Evolutionary conservation across 2,329 filamentous ascomycete species (phyloP).

Genomic region (Rhytidhysteron rufulum): DNA sequence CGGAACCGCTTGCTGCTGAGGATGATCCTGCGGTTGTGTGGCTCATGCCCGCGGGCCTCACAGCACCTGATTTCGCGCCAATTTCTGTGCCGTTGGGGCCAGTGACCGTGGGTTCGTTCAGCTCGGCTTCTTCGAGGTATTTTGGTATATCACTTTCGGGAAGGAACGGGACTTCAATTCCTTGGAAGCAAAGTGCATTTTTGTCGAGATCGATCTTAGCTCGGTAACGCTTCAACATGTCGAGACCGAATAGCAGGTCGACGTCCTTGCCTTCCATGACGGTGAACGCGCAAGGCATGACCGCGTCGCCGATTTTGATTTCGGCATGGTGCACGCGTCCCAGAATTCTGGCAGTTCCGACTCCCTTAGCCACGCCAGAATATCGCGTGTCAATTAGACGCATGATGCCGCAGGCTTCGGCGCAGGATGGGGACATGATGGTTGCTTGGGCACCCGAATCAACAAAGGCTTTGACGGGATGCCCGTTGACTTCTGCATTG

Average conservation of each 20-base stretch:
- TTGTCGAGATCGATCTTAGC: slow-evolving; percentile 84
- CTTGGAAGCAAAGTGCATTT: slow-evolving; percentile 83
- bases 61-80: slow-evolving; percentile 75
- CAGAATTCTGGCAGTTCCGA: slow-evolving; percentile 90
- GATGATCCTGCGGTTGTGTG: slow-evolving; percentile 45
- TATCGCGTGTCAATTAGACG: slow-evolving; percentile 90
- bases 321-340: slow-evolving; percentile 93
- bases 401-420: slow-evolving; percentile 92
- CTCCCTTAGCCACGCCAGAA: slow-evolving; percentile 85
- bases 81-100: slow-evolving; percentile 89
- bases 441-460: slow-evolving; percentile 97
- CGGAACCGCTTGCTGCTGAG: slow-evolving; percentile 11
- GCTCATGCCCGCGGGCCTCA: slow-evolving; percentile 53
- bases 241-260: slow-evolving; percentile 84
- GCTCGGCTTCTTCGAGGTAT: slow-evolving; percentile 64
- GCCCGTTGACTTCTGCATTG: slow-evolving; percentile 88
- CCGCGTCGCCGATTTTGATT: slow-evolving; percentile 85
- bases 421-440: slow-evolving; percentile 95
- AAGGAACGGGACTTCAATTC: slow-evolving; percentile 82
- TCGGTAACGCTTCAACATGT: slow-evolving; percentile 96
- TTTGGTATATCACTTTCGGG: slow-evolving; percentile 94
- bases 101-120: slow-evolving; percentile 76
- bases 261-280: slow-evolving; percentile 99
- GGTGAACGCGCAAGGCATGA: slow-evolving; percentile 91
- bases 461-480: slow-evolving; percentile 90